Evolutionary conservation across 352 stramenopile genomes (phyloP), one percentile per base, ranked within the genome.

Genomic region (Globisporangium uncinulatum): DNA sequence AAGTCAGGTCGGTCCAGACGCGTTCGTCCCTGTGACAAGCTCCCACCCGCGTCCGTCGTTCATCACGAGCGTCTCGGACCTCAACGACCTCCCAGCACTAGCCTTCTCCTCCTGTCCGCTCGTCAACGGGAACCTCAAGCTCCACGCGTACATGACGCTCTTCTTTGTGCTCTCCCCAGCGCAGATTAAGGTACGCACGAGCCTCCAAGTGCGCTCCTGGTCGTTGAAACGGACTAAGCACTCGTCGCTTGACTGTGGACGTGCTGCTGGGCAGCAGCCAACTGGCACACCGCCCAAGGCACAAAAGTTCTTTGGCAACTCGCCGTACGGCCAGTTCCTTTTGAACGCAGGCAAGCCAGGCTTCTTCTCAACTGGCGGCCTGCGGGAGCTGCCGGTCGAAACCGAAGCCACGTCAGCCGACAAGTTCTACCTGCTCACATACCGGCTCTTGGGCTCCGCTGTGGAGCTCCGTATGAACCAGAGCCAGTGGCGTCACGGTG

Each of bases 261-360:
- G n/a, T n/a, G n/a, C n/a, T n/a, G 24, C 24, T 29, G 24, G 24
- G 24, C 24, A 29, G 15, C 41, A 46, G 41, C 19, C 41, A 13
- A 19, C 15, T 3, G 41, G 6, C 41, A 10, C 41, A 11, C 67
- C 67, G 9, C 85, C 71, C 57, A 61, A 51, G 10, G 66, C 56
- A 0, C 76, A 89, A 57, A 89, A 87, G 56, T 86, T 89, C 61
- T 89, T 89, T 39, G 79, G 79, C 1, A 86, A 83, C 65, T 69
- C 74, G 3, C 79, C 78, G 31, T 84, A 89, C 54, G 79, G 76
- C 3, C 79, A 89, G 42, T 89, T 89, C 51, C 57, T 79, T 45
- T 65, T 89, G 24, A 74, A 81, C 45, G 72, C 65, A 11, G 76
- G 73, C n/a, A 83, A 76, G 31, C 76, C 79, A 3, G 70, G 68